Conservation (phyloP, 495 filamentous ascomycete genomes). For the Daldinia bambusicola region DNA sequence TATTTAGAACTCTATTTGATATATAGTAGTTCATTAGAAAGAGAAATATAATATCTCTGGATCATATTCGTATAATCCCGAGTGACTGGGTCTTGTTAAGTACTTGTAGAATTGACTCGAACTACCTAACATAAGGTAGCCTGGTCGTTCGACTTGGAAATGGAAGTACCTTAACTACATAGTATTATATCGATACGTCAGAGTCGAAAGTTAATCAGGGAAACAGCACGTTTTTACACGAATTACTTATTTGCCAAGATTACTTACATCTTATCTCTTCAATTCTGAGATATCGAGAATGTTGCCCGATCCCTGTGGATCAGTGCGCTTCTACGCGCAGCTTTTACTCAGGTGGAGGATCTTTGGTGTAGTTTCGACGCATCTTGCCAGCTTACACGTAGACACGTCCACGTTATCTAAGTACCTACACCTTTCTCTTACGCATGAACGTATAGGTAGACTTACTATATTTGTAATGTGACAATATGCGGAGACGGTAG, state of each 20-base stretch:
- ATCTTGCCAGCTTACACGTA: not conserved
- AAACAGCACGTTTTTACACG: not conserved
- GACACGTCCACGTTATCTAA: not conserved
- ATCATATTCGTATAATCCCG: too few relatives aligned
- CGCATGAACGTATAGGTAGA: not conserved
- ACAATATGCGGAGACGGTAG: conserved; percentile 7
- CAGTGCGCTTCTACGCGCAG: not conserved
- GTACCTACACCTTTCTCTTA: not conserved
- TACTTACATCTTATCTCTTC: not conserved
- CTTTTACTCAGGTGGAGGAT: not conserved
- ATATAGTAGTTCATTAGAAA: too few relatives aligned
- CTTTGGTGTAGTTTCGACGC: not conserved
- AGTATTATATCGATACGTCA: too few relatives aligned
- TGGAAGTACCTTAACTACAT: too few relatives aligned
- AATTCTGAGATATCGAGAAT: not conserved
- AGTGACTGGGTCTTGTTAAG: not conserved
- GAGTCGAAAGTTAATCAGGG: not conserved
- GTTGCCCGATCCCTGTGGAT: not conserved
- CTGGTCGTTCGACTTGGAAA: too few relatives aligned
- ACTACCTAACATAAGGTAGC: too few relatives aligned
- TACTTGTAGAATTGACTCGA: not conserved
- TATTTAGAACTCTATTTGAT: too few relatives aligned
- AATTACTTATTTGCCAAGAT: not conserved
- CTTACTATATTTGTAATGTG: conserved; percentile 19
- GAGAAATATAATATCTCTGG: too few relatives aligned